Conservation (phyloP, 495 filamentous ascomycete species). For the Jackrogersella multiformis region DNA sequence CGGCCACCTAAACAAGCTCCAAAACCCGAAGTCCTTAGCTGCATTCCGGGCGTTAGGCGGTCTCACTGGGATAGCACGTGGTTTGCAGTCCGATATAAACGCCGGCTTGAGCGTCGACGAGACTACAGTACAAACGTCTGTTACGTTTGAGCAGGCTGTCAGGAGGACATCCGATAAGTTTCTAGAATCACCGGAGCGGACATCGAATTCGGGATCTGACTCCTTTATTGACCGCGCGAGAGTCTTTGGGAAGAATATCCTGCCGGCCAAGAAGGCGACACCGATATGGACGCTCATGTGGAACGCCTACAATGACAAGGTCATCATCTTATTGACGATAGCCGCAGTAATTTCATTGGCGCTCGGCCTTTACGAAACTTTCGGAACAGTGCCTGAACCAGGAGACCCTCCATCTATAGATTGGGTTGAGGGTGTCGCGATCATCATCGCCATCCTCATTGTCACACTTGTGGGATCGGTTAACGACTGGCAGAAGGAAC, state of each 20-base stretch:
- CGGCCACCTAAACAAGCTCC: conserved; percentile 79
- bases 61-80: conserved; percentile 76
- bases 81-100: conserved; percentile 72
- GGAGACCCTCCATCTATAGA: conserved; percentile 67
- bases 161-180: conserved; percentile 34
- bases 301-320: conserved; percentile 86
- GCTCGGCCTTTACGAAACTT: conserved; percentile 72
- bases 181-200: conserved; percentile 15
- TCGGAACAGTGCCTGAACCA: conserved; percentile 51
- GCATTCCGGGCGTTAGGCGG: conserved; percentile 85
- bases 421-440: conserved; percentile 81
- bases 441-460: conserved; percentile 74
- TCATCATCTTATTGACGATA: conserved; percentile 78
- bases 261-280: conserved; percentile 78
- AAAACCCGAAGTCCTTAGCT: conserved; percentile 81
- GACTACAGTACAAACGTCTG: conserved; percentile 63
- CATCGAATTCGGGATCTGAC: conserved; percentile 23
- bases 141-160: conserved; percentile 75
- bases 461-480: conserved; percentile 73
- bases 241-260: conserved; percentile 72
- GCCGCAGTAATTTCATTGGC: conserved; percentile 86
- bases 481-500: conserved; percentile 79
- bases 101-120: conserved; percentile 83
- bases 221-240: conserved; percentile 66
- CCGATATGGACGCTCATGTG: conserved; percentile 76